Evolutionary conservation across 1,284 basidiomycete species (phyloP).

Genomic region (Xerocomus nothofagi): DNA sequence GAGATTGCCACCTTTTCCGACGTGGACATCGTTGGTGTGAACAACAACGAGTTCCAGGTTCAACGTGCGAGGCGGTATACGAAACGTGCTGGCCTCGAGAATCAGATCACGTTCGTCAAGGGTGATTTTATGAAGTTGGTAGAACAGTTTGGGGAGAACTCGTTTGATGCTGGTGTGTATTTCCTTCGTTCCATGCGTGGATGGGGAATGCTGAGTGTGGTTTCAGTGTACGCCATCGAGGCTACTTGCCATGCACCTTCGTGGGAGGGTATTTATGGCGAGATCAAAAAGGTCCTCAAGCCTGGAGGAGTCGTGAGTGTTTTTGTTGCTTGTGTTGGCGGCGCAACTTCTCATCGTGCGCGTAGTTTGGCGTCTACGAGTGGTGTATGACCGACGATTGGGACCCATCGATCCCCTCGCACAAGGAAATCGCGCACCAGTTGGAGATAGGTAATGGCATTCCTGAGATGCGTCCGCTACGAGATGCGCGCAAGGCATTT

Average conservation of each 20-base stretch:
- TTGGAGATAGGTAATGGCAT: conserved; percentile 96
- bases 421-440: conserved; percentile 90
- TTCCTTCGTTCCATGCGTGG: not conserved
- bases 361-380: conserved; percentile 94
- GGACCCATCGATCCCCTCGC: conserved; percentile 84
- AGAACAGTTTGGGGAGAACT: conserved; percentile 91
- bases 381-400: conserved; percentile 98
- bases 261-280: conserved; percentile 93
- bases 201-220: not conserved
- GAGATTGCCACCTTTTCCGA: conserved; percentile 94
- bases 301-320: conserved; percentile 88
- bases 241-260: conserved; percentile 96
- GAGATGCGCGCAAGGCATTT: conserved; percentile 76
- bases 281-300: conserved; percentile 95
- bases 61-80: conserved; percentile 86
- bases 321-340: not conserved
- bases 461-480: conserved; percentile 91
- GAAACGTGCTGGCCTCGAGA: conserved; percentile 71
- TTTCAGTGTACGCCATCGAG: conserved; percentile 91
- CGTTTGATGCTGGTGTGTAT: conserved; percentile 86
- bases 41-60: conserved; percentile 98
- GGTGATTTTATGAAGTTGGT: conserved; percentile 96
- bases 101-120: conserved; percentile 81
- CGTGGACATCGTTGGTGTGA: conserved; percentile 84
- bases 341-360: conserved; percentile 1